phyloP scores from a whole-genome alignment of 208 protist genomes.

The Acanthamoeba lenticulata region DNA sequence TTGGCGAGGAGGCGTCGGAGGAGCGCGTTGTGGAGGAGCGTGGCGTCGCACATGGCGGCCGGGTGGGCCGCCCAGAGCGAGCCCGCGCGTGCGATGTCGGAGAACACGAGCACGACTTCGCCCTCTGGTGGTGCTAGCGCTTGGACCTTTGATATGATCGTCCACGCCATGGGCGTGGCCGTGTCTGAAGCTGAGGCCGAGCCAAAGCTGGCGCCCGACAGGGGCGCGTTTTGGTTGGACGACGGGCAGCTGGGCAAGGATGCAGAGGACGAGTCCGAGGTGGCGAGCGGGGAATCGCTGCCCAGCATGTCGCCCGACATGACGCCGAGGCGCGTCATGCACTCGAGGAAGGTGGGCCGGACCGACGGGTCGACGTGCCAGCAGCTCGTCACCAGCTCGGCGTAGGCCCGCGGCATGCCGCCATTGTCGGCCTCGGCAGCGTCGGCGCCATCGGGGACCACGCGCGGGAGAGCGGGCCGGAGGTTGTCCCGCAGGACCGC shows the following conservation, averaged over 20 bases:
- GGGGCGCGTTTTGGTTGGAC: too few species aligned
- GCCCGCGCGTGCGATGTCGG: constrained; percentile 24
- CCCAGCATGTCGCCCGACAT: not conserved
- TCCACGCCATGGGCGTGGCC: too few species aligned
- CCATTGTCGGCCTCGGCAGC: not conserved
- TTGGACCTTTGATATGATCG: too few species aligned
- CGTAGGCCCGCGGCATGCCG: not conserved
- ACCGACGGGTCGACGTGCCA: constrained; percentile 16
- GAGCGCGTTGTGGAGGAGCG: constrained; percentile 15
- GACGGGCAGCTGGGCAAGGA: not conserved
- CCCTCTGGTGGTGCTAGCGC: constrained; percentile 48
- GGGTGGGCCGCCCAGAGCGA: constrained; percentile 46
- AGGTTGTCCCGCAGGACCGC: constrained; percentile 48
- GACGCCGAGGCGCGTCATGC: constrained; percentile 16
- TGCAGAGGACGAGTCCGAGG: not conserved
- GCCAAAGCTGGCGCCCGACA: too few species aligned
- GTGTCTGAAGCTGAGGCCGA: too few species aligned
- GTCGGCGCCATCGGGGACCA: too few species aligned
- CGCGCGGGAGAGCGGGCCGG: not conserved
- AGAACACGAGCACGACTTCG: constrained; percentile 48
- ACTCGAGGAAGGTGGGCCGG: constrained; percentile 11
- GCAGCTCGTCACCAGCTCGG: not conserved
- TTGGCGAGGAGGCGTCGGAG: not conserved
- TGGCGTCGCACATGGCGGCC: constrained; percentile 42
- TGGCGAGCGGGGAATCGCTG: not conserved